Percentiles rank a stretch among this genome's conserved stretches.
These are phyloP conservation scores for Verticillium klebahnii DNA, from an alignment of 2,329 filamentous ascomycete genomes.

Conservation along the genomic window DNA sequence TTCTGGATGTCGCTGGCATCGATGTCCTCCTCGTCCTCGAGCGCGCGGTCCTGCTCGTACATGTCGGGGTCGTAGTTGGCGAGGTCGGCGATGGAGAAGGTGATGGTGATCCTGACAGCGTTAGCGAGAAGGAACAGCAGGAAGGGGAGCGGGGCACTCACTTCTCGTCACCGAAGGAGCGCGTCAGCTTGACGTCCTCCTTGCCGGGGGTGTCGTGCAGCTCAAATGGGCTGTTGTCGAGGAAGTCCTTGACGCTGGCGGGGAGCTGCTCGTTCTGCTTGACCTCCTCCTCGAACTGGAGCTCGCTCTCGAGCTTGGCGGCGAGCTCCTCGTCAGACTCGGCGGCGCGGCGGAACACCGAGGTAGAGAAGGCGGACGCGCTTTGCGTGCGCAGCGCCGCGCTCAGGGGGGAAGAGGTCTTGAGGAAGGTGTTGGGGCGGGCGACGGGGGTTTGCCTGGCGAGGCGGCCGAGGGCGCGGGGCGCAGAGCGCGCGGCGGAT, in stretches of 20 bases:
- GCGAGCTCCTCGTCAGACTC: constrained; percentile 75
- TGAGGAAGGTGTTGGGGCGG: constrained; percentile 44
- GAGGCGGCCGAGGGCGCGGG: constrained; percentile 58
- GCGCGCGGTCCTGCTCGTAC: constrained; percentile 49
- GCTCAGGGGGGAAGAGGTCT: constrained; percentile 34
- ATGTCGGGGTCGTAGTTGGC: constrained; percentile 59
- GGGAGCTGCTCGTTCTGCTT: constrained; percentile 68
- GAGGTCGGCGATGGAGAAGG: constrained; percentile 81
- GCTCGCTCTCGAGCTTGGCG: constrained; percentile 80
- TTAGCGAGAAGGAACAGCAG: constrained; percentile 13
- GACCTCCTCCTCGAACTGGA: constrained; percentile 79
- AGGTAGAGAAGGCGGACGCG: constrained; percentile 45
- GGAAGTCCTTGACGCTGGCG: constrained; percentile 77
- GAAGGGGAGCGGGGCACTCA: constrained; percentile 36
- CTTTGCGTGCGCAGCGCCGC: constrained; percentile 30
- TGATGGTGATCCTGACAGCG: constrained; percentile 63
- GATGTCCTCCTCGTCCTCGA: constrained; percentile 50
- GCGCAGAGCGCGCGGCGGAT: constrained; percentile 60
- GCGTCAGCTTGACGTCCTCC: constrained; percentile 81
- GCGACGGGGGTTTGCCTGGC: constrained; percentile 43
- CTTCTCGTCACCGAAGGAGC: constrained; percentile 85
- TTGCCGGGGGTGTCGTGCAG: constrained; percentile 76
- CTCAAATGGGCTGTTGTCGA: constrained; percentile 81
- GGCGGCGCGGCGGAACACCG: constrained; percentile 33
- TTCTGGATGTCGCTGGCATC: constrained; percentile 40